Evolutionary conservation across 495 filamentous ascomycete genomes (phyloP).

Genomic region (Neurospora sp.): DNA sequence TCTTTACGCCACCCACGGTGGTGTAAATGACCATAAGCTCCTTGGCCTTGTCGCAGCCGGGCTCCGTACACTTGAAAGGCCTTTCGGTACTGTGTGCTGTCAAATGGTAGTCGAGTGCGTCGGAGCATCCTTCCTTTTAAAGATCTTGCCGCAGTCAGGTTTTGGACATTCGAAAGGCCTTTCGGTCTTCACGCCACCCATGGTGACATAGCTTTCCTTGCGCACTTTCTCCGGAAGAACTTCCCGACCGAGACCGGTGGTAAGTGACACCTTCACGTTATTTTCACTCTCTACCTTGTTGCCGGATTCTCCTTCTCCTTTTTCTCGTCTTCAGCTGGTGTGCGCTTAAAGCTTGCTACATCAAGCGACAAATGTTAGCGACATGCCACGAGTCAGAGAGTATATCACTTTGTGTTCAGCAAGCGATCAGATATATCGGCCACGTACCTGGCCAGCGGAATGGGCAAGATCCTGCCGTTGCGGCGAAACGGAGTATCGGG

Average conservation of each 20-base stretch:
- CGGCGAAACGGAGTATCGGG: neutral
- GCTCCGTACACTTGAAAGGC: too few species aligned
- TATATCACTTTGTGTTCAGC: neutral
- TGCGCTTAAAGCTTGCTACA: neutral
- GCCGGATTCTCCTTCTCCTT: neutral
- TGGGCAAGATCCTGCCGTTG: neutral
- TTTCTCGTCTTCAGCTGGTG: neutral
- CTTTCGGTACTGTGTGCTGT: too few species aligned
- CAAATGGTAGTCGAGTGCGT: too few species aligned
- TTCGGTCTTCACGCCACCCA: slow-evolving; percentile 39
- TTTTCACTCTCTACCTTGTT: too few species aligned
- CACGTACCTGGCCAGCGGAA: neutral
- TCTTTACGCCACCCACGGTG: slow-evolving; percentile 52
- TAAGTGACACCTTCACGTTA: too few species aligned
- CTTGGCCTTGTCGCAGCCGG: too few species aligned
- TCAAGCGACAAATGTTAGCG: neutral
- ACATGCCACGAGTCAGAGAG: neutral
- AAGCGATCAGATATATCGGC: neutral
- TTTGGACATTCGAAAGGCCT: too few species aligned
- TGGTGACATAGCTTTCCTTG: slow-evolving; percentile 47
- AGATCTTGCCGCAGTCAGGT: too few species aligned
- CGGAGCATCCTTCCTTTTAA: too few species aligned
- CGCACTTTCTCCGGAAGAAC: slow-evolving; percentile 41
- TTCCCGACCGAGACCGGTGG: neutral
- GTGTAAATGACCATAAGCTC: too few species aligned